Evolutionary conservation across 441 rosid genomes (phyloP), one percentile per base, ranked within the genome.

Genomic region (Mallotus repandus): DNA sequence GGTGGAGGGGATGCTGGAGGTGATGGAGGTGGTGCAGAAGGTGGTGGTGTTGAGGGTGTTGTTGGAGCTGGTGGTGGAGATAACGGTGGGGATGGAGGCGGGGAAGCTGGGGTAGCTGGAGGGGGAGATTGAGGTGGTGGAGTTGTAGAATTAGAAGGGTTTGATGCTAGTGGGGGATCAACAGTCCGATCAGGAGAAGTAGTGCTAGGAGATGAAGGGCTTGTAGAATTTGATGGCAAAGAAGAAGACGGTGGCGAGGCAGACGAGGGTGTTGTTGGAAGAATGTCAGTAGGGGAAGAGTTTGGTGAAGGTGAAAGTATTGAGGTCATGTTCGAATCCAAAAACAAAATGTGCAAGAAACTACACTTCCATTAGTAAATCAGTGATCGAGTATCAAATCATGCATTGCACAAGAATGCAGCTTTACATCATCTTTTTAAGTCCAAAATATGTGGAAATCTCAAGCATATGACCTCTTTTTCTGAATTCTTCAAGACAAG

Each of bases 51-150:
- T n/a, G 81, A 53, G 4, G 87, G 81, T 7, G 81, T 65, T 1
- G 87, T 48, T n/a, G 88, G 74, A 25, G 87, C 25, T 35, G 86
- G 72, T 14, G 79, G 78, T n/a, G 83, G 69, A 48, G 83, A n/a
- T 45, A 45, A 25, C n/a, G 84, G 78, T 56, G 81, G 79, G 48
- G 87, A 52, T 9, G 85, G 80, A 41, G 82, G 79, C 19, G 84
- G 67, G 13, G 77, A 73, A 22, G 73, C 50, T 1, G 77, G 72
- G 53, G 74, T 64, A 3, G 79, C 55, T 3, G 86, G 84, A 15
- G 87, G 86, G 2, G 92, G 83, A 16, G 89, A 64, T 70, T 77
- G 88, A 73, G 84, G 79, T 57, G 89, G 81, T 58, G 92, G 87
- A 18, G 86, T 32, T 32, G 87, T 63, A 64, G 87, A 49, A 62